Evolutionary conservation across 2,329 filamentous ascomycete genomes (phyloP), one percentile per base, ranked within the genome.

Genomic region (Pyrenochaeta sp.): DNA sequence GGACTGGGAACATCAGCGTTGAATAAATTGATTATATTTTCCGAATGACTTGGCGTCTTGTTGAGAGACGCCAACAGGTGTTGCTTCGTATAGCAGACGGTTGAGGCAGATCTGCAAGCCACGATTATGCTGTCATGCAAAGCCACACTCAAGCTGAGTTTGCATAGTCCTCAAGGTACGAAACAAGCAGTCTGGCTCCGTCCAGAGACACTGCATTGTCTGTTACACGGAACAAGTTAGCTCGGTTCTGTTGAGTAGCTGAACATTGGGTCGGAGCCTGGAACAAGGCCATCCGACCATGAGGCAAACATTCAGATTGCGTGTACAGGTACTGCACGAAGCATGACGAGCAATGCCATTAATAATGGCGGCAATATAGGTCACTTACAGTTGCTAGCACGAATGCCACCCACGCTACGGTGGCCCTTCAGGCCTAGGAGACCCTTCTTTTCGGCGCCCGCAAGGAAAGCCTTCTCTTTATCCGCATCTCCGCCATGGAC

Each of bases 341-440:
- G 51, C 44, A 50, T 50, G 44, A 49, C 44, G 40, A 40, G 41
- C 40, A 54, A 48, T 49, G 39, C 12, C 17, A 47, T 43, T 21
- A 39, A 58, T 51, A 48, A n/a, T 11, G 40, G 17, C 31, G 42
- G 18, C 29, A 32, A 30, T 46, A 60, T 50, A 47, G 52, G 48
- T 21, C 21, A 76, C 76, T 77, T 63, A 79, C 77, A 98, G 74
- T 95, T 97, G 75, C 86, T 90, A 17, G 89, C 89, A 12, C 94
- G 85, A 56, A 97, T 93, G 23, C 93, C 93, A 14, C 92, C 91
- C 1, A 98, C 89, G 54, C 85, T 90, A 56, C 94, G 85, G 75
- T 98, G 94, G 0, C 94, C 94, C 80, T 96, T 97, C 37, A 97
- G 80, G 0, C 92, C 94, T 21, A 87, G 86, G 20, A 97, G 79